These are phyloP conservation scores for Brassica hybrid DNA, from an alignment of 441 rosid species.

Conservation along the genomic window DNA sequence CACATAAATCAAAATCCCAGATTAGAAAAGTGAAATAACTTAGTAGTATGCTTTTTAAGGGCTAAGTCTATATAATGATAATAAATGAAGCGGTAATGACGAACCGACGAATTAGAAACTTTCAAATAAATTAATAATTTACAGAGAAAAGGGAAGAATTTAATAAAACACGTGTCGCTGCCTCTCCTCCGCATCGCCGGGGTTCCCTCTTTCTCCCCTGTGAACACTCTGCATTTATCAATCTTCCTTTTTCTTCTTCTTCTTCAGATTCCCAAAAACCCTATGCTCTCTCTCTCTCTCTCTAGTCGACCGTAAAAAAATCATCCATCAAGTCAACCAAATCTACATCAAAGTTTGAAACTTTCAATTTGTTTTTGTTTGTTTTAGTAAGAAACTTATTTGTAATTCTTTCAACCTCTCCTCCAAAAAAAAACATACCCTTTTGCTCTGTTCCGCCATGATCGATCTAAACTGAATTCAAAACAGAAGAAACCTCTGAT, in stretches of 20 bases:
- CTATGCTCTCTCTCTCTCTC: conserved; percentile 22
- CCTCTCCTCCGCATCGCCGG: conserved; percentile 54
- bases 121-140: not conserved
- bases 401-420: no score
- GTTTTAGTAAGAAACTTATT: not conserved
- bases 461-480: not conserved
- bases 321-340: conserved; percentile 21
- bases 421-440: no score
- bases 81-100: conserved; percentile 11
- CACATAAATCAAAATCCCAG: not conserved
- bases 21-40: not conserved
- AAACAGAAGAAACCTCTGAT: not conserved
- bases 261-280: conserved; percentile 26
- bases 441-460: not conserved
- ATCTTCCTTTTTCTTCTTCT: not conserved
- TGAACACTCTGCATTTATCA: conserved; percentile 29
- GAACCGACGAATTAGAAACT: conserved; percentile 14
- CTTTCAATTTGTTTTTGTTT: not conserved
- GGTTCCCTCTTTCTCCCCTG: conserved; percentile 39
- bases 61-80: not conserved
- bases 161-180: conserved; percentile 54
- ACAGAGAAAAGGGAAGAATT: not conserved
- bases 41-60: not conserved
- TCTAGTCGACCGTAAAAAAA: no score
- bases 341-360: conserved; percentile 36